Base-by-base conservation (phyloP, 805 yeast genomes). In the Metschnikowia orientalis region DNA sequence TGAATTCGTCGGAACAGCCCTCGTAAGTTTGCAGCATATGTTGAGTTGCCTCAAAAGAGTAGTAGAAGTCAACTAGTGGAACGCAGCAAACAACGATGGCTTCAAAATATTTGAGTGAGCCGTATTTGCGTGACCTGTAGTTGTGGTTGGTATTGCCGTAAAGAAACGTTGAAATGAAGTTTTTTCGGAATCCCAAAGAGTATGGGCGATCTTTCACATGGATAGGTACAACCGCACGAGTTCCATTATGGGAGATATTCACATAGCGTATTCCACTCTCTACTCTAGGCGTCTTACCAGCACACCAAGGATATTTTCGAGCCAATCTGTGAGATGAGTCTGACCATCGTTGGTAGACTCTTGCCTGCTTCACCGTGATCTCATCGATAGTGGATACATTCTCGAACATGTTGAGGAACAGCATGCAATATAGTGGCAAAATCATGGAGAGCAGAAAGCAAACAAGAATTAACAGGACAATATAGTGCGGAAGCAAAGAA, bases 351-450 rank as follows among this genome's bases (percentile, higher is more conserved):
- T 48, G 31, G 32, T 63, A 55, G 18, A 57, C 50, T 25, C 59
- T 59, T 19, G 59, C 41, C 34, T 56, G 60, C 32, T 49, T 49
- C 16, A 32, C 35, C 10, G 66, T 56, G 23, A 79, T 50, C 21
- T 73, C 78, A 41, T 82, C 90, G 8, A 85, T 48, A 0, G 87
- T 70, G 1, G 85, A 73, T 37, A 66, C 56, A 44, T 82, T 80
- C 6, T 40, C 38, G 2, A 42, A 29, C 14, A 81, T 59, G 47
- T 74, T 76, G 27, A 56, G 45, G 3, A 69, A 14, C 39, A 77
- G 78, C 21, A 67, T 59, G 0, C 51, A 44, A 2, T 67, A 44
- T 30, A 81, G 56, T 0, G 69, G 63, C 1, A 56, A 41, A 2
- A 74, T 45, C 56, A 80, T 63, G 1, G 72, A 4, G 11, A 73